Evolutionary conservation across 2,329 filamentous ascomycete genomes (phyloP).

Genomic region (Phialocephala sp.): DNA sequence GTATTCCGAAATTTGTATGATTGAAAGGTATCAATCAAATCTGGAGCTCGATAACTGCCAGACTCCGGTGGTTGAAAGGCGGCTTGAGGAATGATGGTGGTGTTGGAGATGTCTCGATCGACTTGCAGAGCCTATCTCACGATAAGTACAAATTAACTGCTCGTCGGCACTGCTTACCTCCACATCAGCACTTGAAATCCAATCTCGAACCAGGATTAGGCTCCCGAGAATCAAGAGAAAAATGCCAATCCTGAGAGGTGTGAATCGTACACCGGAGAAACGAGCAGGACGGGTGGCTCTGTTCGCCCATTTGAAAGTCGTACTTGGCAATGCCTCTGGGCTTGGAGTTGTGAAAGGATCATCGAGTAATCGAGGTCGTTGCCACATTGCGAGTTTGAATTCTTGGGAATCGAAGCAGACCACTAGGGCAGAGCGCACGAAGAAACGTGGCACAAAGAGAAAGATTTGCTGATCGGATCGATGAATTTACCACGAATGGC

Average conservation of each 20-base stretch:
- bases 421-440: background rate
- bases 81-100: constrained; percentile 18
- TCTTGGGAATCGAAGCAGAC: background rate
- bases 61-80: constrained; percentile 32
- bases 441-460: background rate
- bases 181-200: background rate
- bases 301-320: constrained; percentile 30
- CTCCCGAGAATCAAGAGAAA: constrained; percentile 23
- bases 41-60: constrained; percentile 24
- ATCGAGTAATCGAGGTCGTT: constrained; percentile 26
- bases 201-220: constrained; percentile 23
- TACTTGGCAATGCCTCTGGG: constrained; percentile 15
- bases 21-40: constrained; percentile 46
- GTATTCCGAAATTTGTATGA: constrained; percentile 50
- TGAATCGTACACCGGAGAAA: constrained; percentile 30
- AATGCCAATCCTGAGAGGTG: constrained; percentile 25
- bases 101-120: constrained; percentile 15
- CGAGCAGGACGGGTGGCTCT: constrained; percentile 28
- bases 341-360: constrained; percentile 36
- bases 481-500: background rate
- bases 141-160: background rate
- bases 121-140: background rate
- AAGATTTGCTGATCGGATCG: background rate
- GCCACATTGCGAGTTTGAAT: constrained; percentile 30
- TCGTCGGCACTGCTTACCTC: background rate